These are phyloP conservation scores for Coemansia pectinata DNA, from an alignment of 192 early-diverging fungal species.

Conservation along the genomic window DNA sequence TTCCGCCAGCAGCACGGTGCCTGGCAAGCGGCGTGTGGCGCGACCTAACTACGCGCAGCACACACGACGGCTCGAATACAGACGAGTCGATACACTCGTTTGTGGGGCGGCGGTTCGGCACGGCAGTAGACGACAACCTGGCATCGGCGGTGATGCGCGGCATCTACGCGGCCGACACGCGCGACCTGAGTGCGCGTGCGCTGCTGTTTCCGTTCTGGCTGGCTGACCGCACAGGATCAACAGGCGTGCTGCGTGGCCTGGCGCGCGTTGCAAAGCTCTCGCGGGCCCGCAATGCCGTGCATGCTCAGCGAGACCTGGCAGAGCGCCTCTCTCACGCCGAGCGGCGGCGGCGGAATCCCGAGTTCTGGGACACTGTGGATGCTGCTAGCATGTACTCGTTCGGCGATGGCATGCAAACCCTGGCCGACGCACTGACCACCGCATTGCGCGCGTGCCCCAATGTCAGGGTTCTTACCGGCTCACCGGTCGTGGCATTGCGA, in stretches of 20 bases:
- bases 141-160: constrained; percentile 90
- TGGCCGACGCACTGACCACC: constrained; percentile 60
- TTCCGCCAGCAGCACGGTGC: constrained; percentile 60
- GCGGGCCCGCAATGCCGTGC: constrained; percentile 26
- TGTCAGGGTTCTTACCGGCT: constrained; percentile 59
- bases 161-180: constrained; percentile 89
- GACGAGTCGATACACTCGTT: constrained; percentile 91
- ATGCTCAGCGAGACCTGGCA: constrained; percentile 18
- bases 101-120: constrained; percentile 75
- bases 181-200: constrained; percentile 72
- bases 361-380: constrained; percentile 62
- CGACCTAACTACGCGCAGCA: constrained; percentile 20
- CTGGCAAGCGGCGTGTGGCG: constrained; percentile 58
- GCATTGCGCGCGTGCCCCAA: constrained; percentile 57
- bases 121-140: constrained; percentile 73
- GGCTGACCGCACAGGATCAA: constrained; percentile 53
- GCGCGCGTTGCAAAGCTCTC: constrained; percentile 32
- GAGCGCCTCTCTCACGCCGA: constrained; percentile 16
- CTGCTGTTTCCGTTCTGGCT: constrained; percentile 74
- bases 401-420: constrained; percentile 71
- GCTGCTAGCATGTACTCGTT: constrained; percentile 82
- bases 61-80: not conserved
- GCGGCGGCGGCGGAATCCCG: constrained; percentile 40
- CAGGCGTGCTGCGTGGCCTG: constrained; percentile 32
- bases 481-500: constrained; percentile 50